Evolutionary conservation across 2,329 filamentous ascomycete genomes (phyloP), one percentile per base, ranked within the genome.

Genomic region (Aspergillus cejpii): DNA sequence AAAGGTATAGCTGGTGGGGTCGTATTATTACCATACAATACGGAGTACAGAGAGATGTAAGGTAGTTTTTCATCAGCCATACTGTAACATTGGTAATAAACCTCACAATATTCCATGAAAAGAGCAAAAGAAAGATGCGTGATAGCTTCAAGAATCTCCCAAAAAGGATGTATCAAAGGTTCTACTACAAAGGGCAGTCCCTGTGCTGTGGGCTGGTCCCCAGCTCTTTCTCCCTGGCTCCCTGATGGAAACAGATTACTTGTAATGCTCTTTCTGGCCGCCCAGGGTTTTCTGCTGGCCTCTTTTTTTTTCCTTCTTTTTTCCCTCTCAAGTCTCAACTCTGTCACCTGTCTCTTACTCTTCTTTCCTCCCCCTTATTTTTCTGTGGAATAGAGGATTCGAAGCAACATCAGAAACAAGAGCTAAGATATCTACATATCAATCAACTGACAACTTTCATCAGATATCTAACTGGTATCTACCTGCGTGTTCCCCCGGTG

Each of bases 261-360:
- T 56, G 53, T 56, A 56, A 56, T 52, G 49, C 45, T 24, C 33
- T 45, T 50, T 48, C 44, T 45, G 42, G 24, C 43, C 46, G 41
- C 44, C 41, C 31, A 34, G 31, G 4, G 23, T 20, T 34, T 34
- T 34, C 31, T 44, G 51, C 41, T 48, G 44, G 41, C 39, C 44
- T 41, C 47, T 48, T 52, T 51, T 50, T 43, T 49, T 26, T 38
- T 38, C 38, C 31, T 31, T 31, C 46, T 44, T 31, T 37, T 19
- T 43, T 43, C 26, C 26, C 39, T 47, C 44, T n/a, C n/a, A n/a
- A n/a, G n/a, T n/a, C n/a, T n/a, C n/a, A n/a, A n/a, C n/a, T n/a
- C n/a, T n/a, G n/a, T n/a, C n/a, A n/a, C n/a, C n/a, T n/a, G n/a
- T n/a, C n/a, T 43, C 38, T 45, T 20, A 45, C 39, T 43, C 46